Base-by-base conservation (phyloP, 2,329 filamentous ascomycete genomes). In the Botrytis fabae region DNA sequence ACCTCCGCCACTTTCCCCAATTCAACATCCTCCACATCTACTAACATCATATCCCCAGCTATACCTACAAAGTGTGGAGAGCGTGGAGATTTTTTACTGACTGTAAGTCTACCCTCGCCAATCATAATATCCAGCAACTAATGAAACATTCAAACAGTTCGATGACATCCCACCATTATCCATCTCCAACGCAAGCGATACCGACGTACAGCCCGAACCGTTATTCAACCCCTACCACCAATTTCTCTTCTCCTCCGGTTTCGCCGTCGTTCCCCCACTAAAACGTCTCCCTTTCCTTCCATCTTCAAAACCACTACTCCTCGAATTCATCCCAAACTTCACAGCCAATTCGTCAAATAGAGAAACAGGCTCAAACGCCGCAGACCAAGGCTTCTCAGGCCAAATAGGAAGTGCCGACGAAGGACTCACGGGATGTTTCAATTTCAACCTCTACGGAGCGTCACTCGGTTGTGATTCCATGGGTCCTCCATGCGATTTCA, bases 391-490 rank as follows among this genome's bases (percentile, higher is more conserved):
- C 2, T 78, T 62, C 61, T 76, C 78, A 35, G 80, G 78, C 16
- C 76, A 78, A 22, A 78, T 81, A 44, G 75, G 75, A 6, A 77
- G 77, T 74, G 78, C 72, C 28, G 78, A 80, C 62, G 73, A 77
- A 60, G 77, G 74, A 46, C 28, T 54, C 6, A 77, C 77, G 38
- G 78, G 78, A 66, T 83, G 81, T 16, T 85, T 85, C 69, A 75
- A 79, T 66, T 82, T 85, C 71, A 77, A 81, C 48, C 78, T 77
- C 8, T 78, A 80, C 61, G 78, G 78, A 54, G 82, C 70, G 72
- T 82, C 76, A 75, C 78, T 85, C 40, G 83, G 83, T 4, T 85
- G 84, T 75, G 79, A 82, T 66, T 82, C 82, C 1, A 76, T 44
- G 2, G 78, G 77, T 2, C 74, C 76, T 2, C 72, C 77, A 12